Evolutionary conservation across 169 alveolate genomes (phyloP).

Genomic region (Cystoisospora suis): DNA sequence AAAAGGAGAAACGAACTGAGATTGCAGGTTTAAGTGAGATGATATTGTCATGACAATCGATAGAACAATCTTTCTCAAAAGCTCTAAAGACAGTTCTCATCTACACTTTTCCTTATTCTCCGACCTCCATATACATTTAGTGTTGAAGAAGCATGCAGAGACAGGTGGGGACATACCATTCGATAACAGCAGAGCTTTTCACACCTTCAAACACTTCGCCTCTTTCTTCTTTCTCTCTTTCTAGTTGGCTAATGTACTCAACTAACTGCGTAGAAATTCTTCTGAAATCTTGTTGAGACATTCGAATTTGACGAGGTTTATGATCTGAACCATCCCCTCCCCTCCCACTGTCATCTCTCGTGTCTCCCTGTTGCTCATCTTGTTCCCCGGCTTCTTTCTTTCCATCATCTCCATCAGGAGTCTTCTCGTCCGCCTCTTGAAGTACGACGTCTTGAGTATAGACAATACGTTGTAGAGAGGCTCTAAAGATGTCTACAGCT

Average conservation of each 20-base stretch:
- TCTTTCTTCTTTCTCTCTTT: neutral
- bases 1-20: too few species aligned
- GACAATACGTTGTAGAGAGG: slow-evolving; percentile 54
- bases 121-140: too few species aligned
- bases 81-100: too few species aligned
- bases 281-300: slow-evolving; percentile 44
- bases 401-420: neutral
- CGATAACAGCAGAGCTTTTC: slow-evolving; percentile 19
- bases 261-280: slow-evolving; percentile 40
- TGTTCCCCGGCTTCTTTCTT: neutral
- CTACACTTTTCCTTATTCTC: too few species aligned
- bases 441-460: slow-evolving; percentile 38
- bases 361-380: neutral
- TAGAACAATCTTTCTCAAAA: too few species aligned
- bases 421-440: neutral
- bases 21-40: too few species aligned
- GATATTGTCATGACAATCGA: too few species aligned
- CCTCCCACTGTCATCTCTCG: neutral
- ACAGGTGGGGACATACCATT: slow-evolving; percentile 56
- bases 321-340: too few species aligned
- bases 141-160: too few species aligned
- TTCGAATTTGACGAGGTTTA: neutral
- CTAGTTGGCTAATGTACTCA: slow-evolving; percentile 29
- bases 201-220: slow-evolving; percentile 28
- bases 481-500: slow-evolving; percentile 46